Evolutionary conservation across 257 asterid genomes (phyloP), one percentile per base, ranked within the genome.

Genomic region (Gentiana macrophylla): DNA sequence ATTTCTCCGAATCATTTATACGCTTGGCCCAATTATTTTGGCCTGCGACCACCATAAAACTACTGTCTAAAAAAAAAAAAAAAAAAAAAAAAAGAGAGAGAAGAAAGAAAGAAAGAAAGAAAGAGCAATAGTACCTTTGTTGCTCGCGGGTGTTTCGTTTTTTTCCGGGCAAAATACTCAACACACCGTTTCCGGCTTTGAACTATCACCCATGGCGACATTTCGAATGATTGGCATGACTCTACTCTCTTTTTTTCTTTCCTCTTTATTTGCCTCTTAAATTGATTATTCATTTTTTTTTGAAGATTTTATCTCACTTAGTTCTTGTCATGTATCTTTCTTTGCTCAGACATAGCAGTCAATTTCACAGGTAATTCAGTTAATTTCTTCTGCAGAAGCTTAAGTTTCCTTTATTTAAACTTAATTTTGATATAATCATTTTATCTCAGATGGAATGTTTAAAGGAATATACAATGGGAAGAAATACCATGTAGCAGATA

Each of bases 391-490:
- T 35, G 8, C 43, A 2, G 0, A 24, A 5, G 3, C 3, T 38
- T 3, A 38, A 38, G 6, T 13, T 52, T 7, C 8, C 24, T 8
- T 2, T 35, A 46, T 5, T 66, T 10, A 41, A 48, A 66, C 48
- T 50, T 56, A 46, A 56, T 49, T 12, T 12, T 51, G 13, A 5
- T 9, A 44, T 43, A 9, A 56, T 59, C n/a, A 57, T 48, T 33
- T 64, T 37, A 35, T 12, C 69, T 32, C 82, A 91, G 98, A 91
- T 81, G 74, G 86, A 45, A 91, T 91, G 98, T 91, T 85, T 62
- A 81, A 72, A 79, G 98, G 98, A 66, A 67, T 83, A 60, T 91
- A 91, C 84, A 83, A 91, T 59, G 97, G 98, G 61, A 91, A 91
- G 76, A 94, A 81, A 50, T 73, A 73, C 65, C 98, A 91, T 55